Base-by-base conservation (phyloP, 306 rosid species). In the Hippophae tibetana region DNA sequence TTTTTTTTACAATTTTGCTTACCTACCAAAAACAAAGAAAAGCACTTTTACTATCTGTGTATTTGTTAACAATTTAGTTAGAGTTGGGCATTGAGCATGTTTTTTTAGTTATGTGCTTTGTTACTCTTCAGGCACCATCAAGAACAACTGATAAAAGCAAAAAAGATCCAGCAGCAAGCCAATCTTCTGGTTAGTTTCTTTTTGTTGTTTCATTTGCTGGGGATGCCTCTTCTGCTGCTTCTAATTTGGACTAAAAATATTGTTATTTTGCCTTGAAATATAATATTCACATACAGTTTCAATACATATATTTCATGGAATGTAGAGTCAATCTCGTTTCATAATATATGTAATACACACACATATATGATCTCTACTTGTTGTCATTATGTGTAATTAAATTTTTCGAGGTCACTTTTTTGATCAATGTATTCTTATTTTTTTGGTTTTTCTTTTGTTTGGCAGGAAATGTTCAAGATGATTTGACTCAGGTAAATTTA, bases 141-240 rank as follows among this genome's bases (percentile, higher is more conserved):
- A 82, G 79, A 65, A 48, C 76, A 49, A 12, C 76, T 56, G 82
- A 65, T 31, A 64, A 48, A 10, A 73, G 77, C 69, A 72, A 63
- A 64, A 73, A 46, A 72, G 73, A 73, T 12, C 66, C 86, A 18
- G 48, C 42, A 14, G 90, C 84, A 56, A 89, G 81, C 18, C 87
- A 60, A 46, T 59, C 89, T 60, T 76, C 89, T 26, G 98, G 96
- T 87, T 53, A 81, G 86, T 79, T 57, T 14, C 52, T 12, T 51
- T 56, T 49, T 38, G 66, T 52, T 8, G 48, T 52, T 67, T 10
- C 13, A 10, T 61, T 59, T 47, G 8, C 13, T 1, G 51, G 2
- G 47, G 69, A 8, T 5, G 47, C 69, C 40, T 54, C 48, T 3
- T 54, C 69, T 48, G 12, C 52, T 18, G 23, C n/a, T 6, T 48